Evolutionary conservation across 1,139 yeast genomes (phyloP).

Genomic region (Saccharomyces pastorianus): DNA sequence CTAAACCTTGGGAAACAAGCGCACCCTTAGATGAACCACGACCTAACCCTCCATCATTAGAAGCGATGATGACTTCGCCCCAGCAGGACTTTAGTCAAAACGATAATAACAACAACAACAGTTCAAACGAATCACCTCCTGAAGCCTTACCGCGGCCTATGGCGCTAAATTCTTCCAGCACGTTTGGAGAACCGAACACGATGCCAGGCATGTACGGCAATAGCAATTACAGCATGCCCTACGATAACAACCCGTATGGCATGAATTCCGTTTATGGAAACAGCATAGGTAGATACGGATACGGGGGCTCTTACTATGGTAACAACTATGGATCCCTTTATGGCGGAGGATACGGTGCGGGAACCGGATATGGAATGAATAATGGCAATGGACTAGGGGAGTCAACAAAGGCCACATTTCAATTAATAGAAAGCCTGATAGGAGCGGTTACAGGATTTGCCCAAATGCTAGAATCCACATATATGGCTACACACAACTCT

Average conservation of each 20-base stretch:
- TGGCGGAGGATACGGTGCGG: constrained; percentile 32
- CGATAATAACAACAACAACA: neutral
- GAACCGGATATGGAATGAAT: constrained; percentile 28
- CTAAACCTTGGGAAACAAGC: constrained; percentile 72
- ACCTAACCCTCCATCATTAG: neutral
- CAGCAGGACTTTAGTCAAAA: neutral
- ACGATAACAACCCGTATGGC: constrained; percentile 17
- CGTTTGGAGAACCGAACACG: constrained; percentile 22
- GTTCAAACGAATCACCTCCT: neutral
- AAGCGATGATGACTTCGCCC: neutral
- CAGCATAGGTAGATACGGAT: constrained; percentile 23
- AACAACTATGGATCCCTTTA: constrained; percentile 25
- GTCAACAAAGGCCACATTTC: constrained; percentile 89
- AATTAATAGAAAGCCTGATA: constrained; percentile 80
- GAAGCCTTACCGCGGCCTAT: constrained; percentile 2
- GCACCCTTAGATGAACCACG: constrained; percentile 17
- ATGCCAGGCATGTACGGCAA: constrained; percentile 2
- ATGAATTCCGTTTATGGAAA: constrained; percentile 27
- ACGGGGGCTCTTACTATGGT: constrained; percentile 23
- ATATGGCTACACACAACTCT: constrained; percentile 95
- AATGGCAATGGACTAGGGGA: constrained; percentile 37
- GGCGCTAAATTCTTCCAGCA: neutral
- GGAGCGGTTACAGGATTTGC: constrained; percentile 98
- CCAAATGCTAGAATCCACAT: constrained; percentile 94
- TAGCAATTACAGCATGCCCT: constrained; percentile 16